phyloP scores from a whole-genome alignment of 306 rosid species.

The Cucurbita ficifolia region DNA sequence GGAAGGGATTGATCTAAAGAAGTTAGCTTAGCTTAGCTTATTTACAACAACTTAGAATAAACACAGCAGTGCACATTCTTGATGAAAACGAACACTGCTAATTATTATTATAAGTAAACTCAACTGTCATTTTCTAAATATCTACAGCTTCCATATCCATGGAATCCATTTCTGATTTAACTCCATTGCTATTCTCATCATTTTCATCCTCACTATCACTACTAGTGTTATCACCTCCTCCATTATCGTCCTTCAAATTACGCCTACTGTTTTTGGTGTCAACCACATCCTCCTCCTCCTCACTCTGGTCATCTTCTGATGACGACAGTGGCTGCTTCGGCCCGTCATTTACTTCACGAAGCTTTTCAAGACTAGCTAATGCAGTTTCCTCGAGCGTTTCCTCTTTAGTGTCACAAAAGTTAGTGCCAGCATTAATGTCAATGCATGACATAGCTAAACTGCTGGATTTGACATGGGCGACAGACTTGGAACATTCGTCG shows the following conservation, averaged over 20 bases:
- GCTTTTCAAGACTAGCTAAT: slow-evolving; percentile 16
- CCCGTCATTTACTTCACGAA: slow-evolving; percentile 21
- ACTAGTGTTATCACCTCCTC: slow-evolving; percentile 14
- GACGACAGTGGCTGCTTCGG: slow-evolving; percentile 18
- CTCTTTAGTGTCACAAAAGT: slow-evolving; percentile 20
- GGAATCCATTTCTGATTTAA: slow-evolving; percentile 18
- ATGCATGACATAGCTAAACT: slow-evolving; percentile 24
- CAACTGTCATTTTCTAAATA: not conserved
- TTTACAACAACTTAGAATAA: not conserved
- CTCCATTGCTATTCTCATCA: slow-evolving; percentile 14
- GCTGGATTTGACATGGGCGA: slow-evolving; percentile 23
- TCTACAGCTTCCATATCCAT: not conserved
- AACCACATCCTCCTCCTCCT: slow-evolving; percentile 18
- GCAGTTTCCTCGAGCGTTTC: slow-evolving; percentile 14
- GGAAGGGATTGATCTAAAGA: not conserved
- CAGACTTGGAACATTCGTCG: slow-evolving; percentile 22
- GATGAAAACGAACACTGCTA: not conserved
- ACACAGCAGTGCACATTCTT: not conserved
- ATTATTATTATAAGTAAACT: not conserved
- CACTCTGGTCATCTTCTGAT: slow-evolving; percentile 14
- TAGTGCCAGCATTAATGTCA: slow-evolving; percentile 24
- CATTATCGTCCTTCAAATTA: slow-evolving; percentile 21
- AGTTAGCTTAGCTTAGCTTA: not conserved
- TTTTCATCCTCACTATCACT: slow-evolving; percentile 12
- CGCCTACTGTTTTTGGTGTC: slow-evolving; percentile 11